Conservation (phyloP, 2,329 filamentous ascomycete genomes). For the Colletotrichum eremochloae region DNA sequence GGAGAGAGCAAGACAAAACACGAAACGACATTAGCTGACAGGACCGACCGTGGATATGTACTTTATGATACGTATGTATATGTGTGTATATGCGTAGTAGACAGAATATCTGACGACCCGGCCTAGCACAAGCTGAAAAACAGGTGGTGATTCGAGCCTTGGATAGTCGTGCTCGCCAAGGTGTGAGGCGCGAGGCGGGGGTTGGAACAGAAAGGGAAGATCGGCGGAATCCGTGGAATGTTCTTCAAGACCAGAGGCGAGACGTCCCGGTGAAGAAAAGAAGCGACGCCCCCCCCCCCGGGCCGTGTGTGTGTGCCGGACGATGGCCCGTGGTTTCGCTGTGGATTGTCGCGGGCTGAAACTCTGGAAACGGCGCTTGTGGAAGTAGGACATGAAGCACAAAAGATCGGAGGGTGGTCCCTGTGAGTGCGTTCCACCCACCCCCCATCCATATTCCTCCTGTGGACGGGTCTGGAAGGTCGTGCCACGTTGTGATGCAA, state of each 20-base stretch:
- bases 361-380: conserved; percentile 34
- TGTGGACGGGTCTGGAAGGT: neutral
- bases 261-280: neutral
- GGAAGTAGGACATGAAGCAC: neutral
- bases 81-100: neutral
- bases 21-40: conserved; percentile 9
- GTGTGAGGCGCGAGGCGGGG: too few relatives aligned
- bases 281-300: too few relatives aligned
- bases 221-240: neutral
- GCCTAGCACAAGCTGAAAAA: neutral
- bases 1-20: neutral
- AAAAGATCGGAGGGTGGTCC: too few relatives aligned
- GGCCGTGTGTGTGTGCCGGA: neutral
- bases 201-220: neutral
- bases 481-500: conserved; percentile 21
- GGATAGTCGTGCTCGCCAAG: neutral
- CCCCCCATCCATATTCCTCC: neutral
- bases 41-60: too few relatives aligned
- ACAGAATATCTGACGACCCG: neutral
- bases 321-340: conserved; percentile 23
- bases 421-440: too few relatives aligned
- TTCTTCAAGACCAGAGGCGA: neutral
- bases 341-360: conserved; percentile 40
- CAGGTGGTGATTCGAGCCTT: neutral
- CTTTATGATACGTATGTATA: neutral